Conservation (phyloP, 2,329 filamentous ascomycete species). For the Alternaria brassicae region DNA sequence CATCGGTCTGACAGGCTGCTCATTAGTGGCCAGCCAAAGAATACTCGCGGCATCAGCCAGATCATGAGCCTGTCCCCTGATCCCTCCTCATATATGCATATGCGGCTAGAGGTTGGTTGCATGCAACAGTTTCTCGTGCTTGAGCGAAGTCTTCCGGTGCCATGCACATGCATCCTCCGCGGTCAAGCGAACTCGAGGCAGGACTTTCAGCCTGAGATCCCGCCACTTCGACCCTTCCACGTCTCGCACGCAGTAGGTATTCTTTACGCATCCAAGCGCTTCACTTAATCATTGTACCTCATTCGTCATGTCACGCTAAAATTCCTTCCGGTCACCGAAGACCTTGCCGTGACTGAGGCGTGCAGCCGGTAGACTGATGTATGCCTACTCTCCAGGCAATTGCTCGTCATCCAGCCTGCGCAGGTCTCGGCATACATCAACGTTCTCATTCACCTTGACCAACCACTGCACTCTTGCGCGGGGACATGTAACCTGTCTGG, state of each 20-base stretch:
- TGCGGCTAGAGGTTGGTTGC: conserved; percentile 48
- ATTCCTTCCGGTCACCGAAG: neutral
- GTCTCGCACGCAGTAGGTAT: conserved; percentile 1
- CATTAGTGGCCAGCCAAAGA: conserved; percentile 29
- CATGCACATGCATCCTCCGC: conserved; percentile 9
- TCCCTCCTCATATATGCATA: conserved; percentile 43
- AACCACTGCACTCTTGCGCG: conserved; percentile 31
- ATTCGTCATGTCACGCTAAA: neutral
- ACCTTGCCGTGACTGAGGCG: neutral
- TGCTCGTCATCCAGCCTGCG: conserved; percentile 7
- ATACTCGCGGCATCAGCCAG: conserved; percentile 26
- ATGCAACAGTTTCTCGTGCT: conserved; percentile 41
- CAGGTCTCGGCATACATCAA: conserved; percentile 23
- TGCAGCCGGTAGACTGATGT: neutral
- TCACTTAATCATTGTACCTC: neutral
- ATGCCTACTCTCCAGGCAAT: neutral
- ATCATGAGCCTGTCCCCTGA: conserved; percentile 29
- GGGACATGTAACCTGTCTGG: conserved; percentile 35
- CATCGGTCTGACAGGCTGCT: conserved; percentile 23
- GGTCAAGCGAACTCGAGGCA: conserved; percentile 13
- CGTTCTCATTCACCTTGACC: conserved; percentile 21
- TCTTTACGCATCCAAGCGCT: neutral
- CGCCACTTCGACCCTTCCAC: conserved; percentile 24
- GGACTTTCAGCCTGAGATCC: conserved; percentile 22
- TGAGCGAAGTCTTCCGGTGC: conserved; percentile 28